A percentile compares a stretch with the other conserved stretches of the same genome.
Conservation (phyloP, 1,139 yeast genomes). For the Yamadazyma atlantica region DNA sequence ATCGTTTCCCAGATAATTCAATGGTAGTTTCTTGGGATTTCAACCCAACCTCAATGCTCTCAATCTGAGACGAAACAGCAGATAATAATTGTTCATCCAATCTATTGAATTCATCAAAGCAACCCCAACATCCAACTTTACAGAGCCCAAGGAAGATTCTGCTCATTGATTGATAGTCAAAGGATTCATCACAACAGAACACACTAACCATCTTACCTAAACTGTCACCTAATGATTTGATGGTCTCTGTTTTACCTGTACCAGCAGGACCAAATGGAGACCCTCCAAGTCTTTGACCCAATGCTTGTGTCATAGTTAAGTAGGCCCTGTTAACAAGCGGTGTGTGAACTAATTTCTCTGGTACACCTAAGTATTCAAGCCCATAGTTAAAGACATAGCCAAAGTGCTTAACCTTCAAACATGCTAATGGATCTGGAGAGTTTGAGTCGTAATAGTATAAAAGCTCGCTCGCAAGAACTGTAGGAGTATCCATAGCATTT, state of each 20-base stretch:
- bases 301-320: constrained; percentile 71
- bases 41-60: constrained; percentile 62
- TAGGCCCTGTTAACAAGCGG: constrained; percentile 69
- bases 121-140: constrained; percentile 90
- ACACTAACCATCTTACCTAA: constrained; percentile 83
- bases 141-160: constrained; percentile 81
- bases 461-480: constrained; percentile 38
- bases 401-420: constrained; percentile 55
- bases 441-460: constrained; percentile 40
- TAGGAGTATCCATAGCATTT: neutral
- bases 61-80: constrained; percentile 84
- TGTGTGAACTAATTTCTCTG: constrained; percentile 75
- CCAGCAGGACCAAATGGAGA: constrained; percentile 98
- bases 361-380: constrained; percentile 78
- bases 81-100: constrained; percentile 70
- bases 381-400: constrained; percentile 61
- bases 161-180: constrained; percentile 79
- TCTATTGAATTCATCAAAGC: constrained; percentile 94
- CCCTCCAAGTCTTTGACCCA: constrained; percentile 78
- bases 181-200: constrained; percentile 88
- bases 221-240: constrained; percentile 79
- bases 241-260: constrained; percentile 92
- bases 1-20: constrained; percentile 49
- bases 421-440: constrained; percentile 22
- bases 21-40: constrained; percentile 22